A percentile compares a stretch with the other conserved stretches of the same genome.
These are phyloP conservation scores for Pholiota conissans DNA, from an alignment of 768 basidiomycete genomes.

Conservation along the genomic window DNA sequence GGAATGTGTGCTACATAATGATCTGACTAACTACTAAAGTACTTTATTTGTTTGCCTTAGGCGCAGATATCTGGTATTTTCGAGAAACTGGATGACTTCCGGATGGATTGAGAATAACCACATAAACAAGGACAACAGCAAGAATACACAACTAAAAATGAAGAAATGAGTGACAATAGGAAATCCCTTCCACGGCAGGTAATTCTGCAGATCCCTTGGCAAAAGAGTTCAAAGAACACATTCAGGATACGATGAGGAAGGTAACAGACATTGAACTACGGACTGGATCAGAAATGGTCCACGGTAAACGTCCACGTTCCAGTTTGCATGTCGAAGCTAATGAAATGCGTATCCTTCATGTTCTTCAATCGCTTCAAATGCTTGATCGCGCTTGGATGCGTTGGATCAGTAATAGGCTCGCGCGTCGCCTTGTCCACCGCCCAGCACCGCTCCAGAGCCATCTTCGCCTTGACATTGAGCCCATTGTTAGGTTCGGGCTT, in stretches of 20 bases:
- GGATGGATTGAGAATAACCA: background rate
- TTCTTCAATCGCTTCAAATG: slow-evolving; percentile 79
- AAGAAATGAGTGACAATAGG: slow-evolving; percentile 2
- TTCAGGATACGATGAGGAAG: slow-evolving; percentile 2
- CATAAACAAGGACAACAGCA: slow-evolving; percentile 1
- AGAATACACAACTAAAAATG: slow-evolving; percentile 1
- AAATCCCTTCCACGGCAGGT: slow-evolving; percentile 22
- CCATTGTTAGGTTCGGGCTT: slow-evolving; percentile 85
- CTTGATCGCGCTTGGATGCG: slow-evolving; percentile 65
- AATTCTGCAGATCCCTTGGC: slow-evolving; percentile 21
- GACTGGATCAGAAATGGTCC: slow-evolving; percentile 76
- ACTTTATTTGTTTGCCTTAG: background rate
- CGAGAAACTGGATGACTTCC: no score
- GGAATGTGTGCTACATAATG: slow-evolving; percentile 5
- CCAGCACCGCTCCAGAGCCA: slow-evolving; percentile 83
- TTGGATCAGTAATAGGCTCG: slow-evolving; percentile 83
- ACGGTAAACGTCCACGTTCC: slow-evolving; percentile 96
- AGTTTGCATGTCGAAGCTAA: slow-evolving; percentile 72
- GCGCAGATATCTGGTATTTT: no score
- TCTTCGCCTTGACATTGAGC: slow-evolving; percentile 82
- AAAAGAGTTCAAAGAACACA: background rate
- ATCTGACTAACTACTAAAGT: background rate
- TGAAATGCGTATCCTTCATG: slow-evolving; percentile 86
- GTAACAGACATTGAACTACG: slow-evolving; percentile 6
- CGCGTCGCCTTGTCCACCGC: slow-evolving; percentile 88